These are phyloP conservation scores for Aspergillus pseudoterreus DNA, from an alignment of 2,329 filamentous ascomycete species.

Conservation along the genomic window DNA sequence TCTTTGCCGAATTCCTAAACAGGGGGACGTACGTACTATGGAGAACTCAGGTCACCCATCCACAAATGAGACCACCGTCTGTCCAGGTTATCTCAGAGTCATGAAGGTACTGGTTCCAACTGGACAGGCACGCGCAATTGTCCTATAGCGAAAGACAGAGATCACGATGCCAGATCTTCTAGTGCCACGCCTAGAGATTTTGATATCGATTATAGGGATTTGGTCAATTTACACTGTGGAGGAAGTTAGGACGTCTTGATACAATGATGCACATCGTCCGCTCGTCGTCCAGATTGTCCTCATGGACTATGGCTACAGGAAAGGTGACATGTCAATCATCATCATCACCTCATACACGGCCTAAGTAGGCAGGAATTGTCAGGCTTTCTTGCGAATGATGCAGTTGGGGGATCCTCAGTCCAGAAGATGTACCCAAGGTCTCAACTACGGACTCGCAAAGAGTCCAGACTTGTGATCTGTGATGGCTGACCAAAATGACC, in stretches of 20 bases:
- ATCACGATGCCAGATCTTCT: background rate
- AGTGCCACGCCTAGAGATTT: background rate
- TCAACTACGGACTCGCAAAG: background rate
- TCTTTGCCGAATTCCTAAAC: background rate
- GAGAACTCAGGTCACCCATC: background rate
- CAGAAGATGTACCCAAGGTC: background rate
- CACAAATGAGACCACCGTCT: background rate
- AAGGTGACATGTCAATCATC: background rate
- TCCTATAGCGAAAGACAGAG: background rate
- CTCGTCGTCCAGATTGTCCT: background rate
- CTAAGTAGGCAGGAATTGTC: background rate
- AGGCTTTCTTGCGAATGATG: background rate
- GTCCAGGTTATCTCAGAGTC: background rate
- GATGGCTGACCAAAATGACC: no score
- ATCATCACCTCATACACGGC: background rate
- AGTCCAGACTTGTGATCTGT: background rate
- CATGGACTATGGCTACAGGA: background rate
- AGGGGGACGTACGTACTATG: background rate
- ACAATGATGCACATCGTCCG: background rate
- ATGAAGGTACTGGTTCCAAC: background rate
- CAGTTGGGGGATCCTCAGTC: background rate
- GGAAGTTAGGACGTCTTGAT: background rate
- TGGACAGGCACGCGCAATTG: background rate
- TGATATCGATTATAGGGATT: background rate
- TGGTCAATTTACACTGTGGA: background rate